These are phyloP conservation scores for Termitomyces heimii DNA, from an alignment of 768 basidiomycete species.

Conservation along the genomic window DNA sequence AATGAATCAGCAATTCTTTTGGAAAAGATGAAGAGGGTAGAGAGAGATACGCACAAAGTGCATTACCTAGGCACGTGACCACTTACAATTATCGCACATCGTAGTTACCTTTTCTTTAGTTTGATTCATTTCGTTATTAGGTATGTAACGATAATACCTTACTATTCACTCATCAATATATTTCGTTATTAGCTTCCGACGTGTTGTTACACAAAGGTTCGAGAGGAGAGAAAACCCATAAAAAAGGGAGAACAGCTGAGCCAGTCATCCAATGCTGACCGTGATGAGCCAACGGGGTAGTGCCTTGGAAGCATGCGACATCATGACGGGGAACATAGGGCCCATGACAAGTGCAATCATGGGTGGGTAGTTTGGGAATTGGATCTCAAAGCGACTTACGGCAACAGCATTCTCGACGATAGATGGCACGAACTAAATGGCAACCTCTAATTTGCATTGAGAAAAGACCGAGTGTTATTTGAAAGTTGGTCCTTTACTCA, in stretches of 20 bases:
- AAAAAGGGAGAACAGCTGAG: conserved; percentile 18
- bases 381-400: conserved; percentile 14
- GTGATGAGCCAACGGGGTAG: conserved; percentile 25
- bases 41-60: conserved; percentile 7
- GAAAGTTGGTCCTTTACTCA: conserved; percentile 1
- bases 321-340: conserved; percentile 45
- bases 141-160: too few species aligned
- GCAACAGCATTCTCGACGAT: conserved; percentile 46
- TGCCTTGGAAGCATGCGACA: conserved; percentile 27
- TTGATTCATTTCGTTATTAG: too few species aligned
- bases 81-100: too few species aligned
- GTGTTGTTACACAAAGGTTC: too few species aligned
- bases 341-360: conserved; percentile 47
- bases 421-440: conserved; percentile 48
- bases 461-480: background rate
- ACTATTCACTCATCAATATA: too few species aligned
- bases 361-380: conserved; percentile 6
- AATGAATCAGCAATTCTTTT: background rate
- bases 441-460: conserved; percentile 32
- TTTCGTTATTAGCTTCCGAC: too few species aligned
- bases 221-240: conserved; percentile 11
- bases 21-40: background rate
- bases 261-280: conserved; percentile 28
- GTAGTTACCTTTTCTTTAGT: too few species aligned
- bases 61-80: too few species aligned